phyloP scores from a whole-genome alignment of 2,329 filamentous ascomycete genomes.

The Aphanocladium album region DNA sequence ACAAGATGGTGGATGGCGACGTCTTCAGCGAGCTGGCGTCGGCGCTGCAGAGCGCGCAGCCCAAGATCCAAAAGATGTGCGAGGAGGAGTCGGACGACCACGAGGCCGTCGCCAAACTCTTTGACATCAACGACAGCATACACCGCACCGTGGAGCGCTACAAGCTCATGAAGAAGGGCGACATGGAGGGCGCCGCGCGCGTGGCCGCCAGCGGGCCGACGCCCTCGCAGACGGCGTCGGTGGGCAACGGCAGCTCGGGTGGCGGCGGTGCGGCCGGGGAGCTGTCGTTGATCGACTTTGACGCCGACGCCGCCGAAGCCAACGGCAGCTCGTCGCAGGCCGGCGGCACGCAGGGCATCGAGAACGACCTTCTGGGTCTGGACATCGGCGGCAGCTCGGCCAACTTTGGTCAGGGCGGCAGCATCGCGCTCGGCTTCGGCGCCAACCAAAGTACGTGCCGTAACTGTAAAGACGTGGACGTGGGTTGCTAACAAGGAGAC shows the following conservation, averaged over 20 bases:
- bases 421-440: conserved; percentile 77
- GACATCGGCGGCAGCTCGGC: conserved; percentile 63
- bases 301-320: conserved; percentile 55
- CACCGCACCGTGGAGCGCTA: conserved; percentile 94
- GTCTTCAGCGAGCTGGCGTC: conserved; percentile 81
- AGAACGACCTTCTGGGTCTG: conserved; percentile 86
- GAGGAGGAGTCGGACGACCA: conserved; percentile 97
- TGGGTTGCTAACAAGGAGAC: conserved; percentile 22
- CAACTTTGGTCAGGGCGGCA: conserved; percentile 68
- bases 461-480: background rate
- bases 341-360: conserved; percentile 53
- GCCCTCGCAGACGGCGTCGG: conserved; percentile 54
- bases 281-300: conserved; percentile 90
- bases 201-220: conserved; percentile 71
- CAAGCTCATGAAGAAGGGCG: conserved; percentile 92
- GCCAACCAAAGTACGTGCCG: conserved; percentile 58
- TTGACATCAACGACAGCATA: conserved; percentile 99
- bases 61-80: conserved; percentile 99
- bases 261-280: conserved; percentile 52
- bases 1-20: conserved; percentile 65
- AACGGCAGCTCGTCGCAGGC: conserved; percentile 45
- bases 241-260: conserved; percentile 15
- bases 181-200: conserved; percentile 75
- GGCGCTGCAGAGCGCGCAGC: conserved; percentile 86
- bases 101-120: conserved; percentile 88